Percentiles rank a stretch among this genome's conserved stretches.
Conservation (phyloP, 1,284 basidiomycete species). For the Trametes polyzona region DNA sequence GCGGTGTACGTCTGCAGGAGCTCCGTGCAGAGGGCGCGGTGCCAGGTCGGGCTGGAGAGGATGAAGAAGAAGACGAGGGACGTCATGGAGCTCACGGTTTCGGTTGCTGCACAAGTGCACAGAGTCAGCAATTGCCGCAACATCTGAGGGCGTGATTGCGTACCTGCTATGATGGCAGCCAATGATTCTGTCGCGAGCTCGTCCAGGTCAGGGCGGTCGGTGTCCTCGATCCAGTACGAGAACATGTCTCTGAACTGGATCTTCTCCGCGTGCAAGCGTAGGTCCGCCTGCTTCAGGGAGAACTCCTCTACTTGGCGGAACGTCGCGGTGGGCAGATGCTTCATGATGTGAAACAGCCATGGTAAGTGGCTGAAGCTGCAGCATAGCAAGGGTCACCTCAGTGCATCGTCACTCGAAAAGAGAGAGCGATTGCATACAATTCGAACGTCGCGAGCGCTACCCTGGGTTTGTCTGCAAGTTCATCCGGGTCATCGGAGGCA, state of each 20-base stretch:
- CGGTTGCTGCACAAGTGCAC: neutral
- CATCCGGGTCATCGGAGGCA: neutral
- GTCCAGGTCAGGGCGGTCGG: neutral
- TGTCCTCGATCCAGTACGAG: neutral
- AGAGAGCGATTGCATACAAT: neutral
- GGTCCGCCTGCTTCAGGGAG: neutral
- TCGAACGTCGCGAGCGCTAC: neutral
- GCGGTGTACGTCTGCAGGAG: neutral
- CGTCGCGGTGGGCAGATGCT: neutral
- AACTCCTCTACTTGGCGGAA: neutral
- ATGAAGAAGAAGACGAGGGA: neutral
- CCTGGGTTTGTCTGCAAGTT: neutral
- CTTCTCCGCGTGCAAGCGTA: neutral
- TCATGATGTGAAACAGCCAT: neutral
- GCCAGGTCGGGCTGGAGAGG: neutral
- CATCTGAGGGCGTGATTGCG: neutral
- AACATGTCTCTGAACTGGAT: neutral
- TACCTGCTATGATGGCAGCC: neutral
- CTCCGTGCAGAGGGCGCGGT: neutral
- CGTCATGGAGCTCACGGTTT: neutral
- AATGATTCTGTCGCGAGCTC: neutral
- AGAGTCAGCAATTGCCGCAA: neutral
- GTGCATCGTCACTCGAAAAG: neutral
- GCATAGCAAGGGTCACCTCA: neutral
- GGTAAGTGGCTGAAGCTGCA: conserved; percentile 1